These are phyloP conservation scores for Chalciporus sp. DNA, from an alignment of 1,284 basidiomycete species.

Conservation along the genomic window DNA sequence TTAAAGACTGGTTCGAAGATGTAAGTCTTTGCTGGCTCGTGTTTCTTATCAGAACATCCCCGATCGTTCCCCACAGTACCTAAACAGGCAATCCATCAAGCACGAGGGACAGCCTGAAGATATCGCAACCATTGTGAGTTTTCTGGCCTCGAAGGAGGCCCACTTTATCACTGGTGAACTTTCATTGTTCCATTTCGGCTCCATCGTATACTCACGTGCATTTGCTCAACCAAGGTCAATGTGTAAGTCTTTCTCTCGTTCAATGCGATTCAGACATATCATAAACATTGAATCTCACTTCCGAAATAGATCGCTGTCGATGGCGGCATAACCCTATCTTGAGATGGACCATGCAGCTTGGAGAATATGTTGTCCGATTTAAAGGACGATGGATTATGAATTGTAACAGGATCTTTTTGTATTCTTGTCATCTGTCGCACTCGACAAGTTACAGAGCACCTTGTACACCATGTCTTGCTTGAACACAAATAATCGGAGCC, in stretches of 20 bases:
- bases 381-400: no score
- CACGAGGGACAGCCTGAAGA: slow-evolving; percentile 24
- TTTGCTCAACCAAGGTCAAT: slow-evolving; percentile 19
- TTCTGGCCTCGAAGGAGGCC: slow-evolving; percentile 28
- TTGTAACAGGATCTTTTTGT: not conserved
- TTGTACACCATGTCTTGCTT: no score
- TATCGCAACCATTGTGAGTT: slow-evolving; percentile 28
- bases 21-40: no score
- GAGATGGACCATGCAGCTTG: slow-evolving; percentile 13
- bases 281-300: not conserved
- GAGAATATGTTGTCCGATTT: not conserved
- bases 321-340: slow-evolving; percentile 19
- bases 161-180: slow-evolving; percentile 29
- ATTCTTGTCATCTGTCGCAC: no score
- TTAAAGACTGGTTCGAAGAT: no score
- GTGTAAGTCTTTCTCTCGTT: slow-evolving; percentile 13
- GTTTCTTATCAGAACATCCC: no score
- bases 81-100: slow-evolving; percentile 6
- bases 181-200: not conserved
- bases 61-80: slow-evolving; percentile 4
- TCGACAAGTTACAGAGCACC: no score
- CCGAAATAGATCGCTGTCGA: slow-evolving; percentile 19
- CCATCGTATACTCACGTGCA: not conserved
- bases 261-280: not conserved
- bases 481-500: no score